phyloP scores from a whole-genome alignment of 805 yeast genomes.

The Wickerhamiella qilinensis region DNA sequence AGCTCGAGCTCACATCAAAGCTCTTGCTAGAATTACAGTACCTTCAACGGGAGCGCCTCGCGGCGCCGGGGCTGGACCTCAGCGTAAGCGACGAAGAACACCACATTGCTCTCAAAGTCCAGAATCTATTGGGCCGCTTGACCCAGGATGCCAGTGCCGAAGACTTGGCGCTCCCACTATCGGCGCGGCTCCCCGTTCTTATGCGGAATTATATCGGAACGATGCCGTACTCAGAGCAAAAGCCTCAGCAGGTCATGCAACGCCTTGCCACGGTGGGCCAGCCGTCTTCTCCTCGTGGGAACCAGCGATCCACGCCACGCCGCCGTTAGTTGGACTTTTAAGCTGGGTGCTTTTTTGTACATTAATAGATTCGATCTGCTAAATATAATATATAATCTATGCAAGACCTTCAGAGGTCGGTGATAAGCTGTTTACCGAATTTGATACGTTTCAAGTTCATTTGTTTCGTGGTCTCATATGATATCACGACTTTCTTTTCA shows the following conservation, averaged over 20 bases:
- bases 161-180: slow-evolving; percentile 8
- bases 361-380: no score
- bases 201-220: slow-evolving; percentile 63
- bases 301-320: no score
- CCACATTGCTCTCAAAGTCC: slow-evolving; percentile 20
- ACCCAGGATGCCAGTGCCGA: slow-evolving; percentile 20
- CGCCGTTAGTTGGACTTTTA: no score
- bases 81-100: slow-evolving; percentile 20
- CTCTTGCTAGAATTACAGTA: slow-evolving; percentile 34
- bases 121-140: slow-evolving; percentile 29
- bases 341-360: no score
- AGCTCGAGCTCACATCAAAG: slow-evolving; percentile 26
- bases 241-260: not conserved
- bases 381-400: no score
- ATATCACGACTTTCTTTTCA: no score
- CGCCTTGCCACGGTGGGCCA: not conserved
- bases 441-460: no score
- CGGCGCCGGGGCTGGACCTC: slow-evolving; percentile 13
- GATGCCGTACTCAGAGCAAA: slow-evolving; percentile 31
- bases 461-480: no score
- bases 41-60: slow-evolving; percentile 32
- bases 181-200: slow-evolving; percentile 43
- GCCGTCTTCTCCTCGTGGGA: no score
- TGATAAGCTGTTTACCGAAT: no score
- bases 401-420: no score